phyloP scores from a whole-genome alignment of 1,284 basidiomycete genomes.

The Gomphus sp. region DNA sequence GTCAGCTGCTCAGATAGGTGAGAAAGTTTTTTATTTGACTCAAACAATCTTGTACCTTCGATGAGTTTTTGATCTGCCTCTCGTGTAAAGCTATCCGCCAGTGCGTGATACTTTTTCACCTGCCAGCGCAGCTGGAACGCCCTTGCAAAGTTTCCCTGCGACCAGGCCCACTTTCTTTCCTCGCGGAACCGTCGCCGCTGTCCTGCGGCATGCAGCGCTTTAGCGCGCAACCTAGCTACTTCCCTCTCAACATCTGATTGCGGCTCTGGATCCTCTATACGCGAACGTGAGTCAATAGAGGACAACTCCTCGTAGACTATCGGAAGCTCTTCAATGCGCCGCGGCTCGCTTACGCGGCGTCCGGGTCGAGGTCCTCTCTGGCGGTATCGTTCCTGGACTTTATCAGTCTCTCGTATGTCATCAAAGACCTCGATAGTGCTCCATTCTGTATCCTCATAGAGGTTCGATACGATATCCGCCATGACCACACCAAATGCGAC shows the following conservation, averaged over 20 bases:
- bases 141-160: constrained; percentile 61
- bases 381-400: neutral
- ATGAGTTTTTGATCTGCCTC: constrained; percentile 67
- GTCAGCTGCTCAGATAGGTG: neutral
- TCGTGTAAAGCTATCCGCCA: constrained; percentile 70
- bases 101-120: constrained; percentile 63
- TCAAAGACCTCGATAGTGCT: constrained; percentile 16
- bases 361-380: neutral
- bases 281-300: constrained; percentile 7
- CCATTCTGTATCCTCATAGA: constrained; percentile 37
- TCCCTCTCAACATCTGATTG: constrained; percentile 46
- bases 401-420: constrained; percentile 1
- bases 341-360: constrained; percentile 5
- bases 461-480: constrained; percentile 56
- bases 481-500: constrained; percentile 52
- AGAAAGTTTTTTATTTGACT: neutral
- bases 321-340: constrained; percentile 8
- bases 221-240: constrained; percentile 57
- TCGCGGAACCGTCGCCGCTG: constrained; percentile 73
- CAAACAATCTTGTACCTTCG: constrained; percentile 37
- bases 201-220: constrained; percentile 70
- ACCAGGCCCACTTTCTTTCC: constrained; percentile 74
- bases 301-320: constrained; percentile 5
- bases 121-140: constrained; percentile 74
- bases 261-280: constrained; percentile 2